These are phyloP conservation scores for Ceriops decandra DNA, from an alignment of 345 rosid species.

Conservation along the genomic window DNA sequence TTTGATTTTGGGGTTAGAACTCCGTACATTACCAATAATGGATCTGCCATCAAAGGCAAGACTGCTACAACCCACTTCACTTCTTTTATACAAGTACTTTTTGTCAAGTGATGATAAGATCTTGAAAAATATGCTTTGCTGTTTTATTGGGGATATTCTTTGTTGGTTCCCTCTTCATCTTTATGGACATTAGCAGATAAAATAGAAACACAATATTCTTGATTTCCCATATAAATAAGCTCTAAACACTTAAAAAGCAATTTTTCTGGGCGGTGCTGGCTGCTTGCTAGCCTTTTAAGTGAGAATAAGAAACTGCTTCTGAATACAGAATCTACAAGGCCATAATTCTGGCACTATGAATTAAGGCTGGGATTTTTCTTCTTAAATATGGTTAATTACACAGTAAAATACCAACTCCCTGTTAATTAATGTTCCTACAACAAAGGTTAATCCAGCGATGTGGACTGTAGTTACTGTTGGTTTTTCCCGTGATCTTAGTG, in stretches of 20 bases:
- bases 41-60: background rate
- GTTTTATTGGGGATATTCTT: background rate
- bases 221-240: background rate
- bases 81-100: background rate
- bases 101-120: background rate
- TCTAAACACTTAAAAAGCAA: background rate
- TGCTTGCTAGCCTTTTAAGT: background rate
- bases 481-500: constrained; percentile 16
- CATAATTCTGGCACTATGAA: background rate
- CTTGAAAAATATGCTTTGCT: background rate
- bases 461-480: background rate
- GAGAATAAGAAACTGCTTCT: constrained; percentile 1
- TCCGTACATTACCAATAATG: background rate
- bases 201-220: background rate
- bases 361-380: background rate
- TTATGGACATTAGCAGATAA: too few species aligned
- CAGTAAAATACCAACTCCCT: background rate
- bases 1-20: background rate
- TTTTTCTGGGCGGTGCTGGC: background rate
- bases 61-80: background rate
- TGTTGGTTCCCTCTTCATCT: too few species aligned
- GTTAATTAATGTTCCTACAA: background rate
- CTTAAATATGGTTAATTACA: background rate
- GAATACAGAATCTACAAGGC: background rate
- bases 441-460: background rate